Evolutionary conservation across 768 basidiomycete species (phyloP).

Genomic region (Russula earlei): DNA sequence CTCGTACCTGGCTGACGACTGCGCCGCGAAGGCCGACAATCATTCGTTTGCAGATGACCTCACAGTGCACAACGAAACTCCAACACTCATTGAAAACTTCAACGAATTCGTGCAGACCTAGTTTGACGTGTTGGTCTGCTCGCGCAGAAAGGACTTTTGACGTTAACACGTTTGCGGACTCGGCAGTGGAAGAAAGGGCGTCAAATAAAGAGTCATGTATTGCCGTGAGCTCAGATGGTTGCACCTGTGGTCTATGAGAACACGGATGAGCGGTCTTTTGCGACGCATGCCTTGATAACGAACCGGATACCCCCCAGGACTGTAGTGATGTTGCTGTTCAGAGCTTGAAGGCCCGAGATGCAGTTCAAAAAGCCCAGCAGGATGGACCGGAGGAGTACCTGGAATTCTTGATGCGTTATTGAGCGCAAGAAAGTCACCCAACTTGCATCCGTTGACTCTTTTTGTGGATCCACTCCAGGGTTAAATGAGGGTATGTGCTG

Average conservation of each 20-base stretch:
- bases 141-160: constrained; percentile 72
- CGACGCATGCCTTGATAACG: constrained; percentile 16
- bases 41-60: constrained; percentile 80
- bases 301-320: constrained; percentile 43
- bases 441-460: constrained; percentile 18
- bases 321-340: constrained; percentile 47
- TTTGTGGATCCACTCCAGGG: constrained; percentile 40
- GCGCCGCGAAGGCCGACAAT: constrained; percentile 86
- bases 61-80: constrained; percentile 83
- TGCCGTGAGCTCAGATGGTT: constrained; percentile 34
- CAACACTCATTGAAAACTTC: constrained; percentile 78
- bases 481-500: constrained; percentile 56
- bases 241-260: constrained; percentile 29
- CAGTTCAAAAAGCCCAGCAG: constrained; percentile 54
- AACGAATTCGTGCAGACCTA: constrained; percentile 68
- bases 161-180: constrained; percentile 74
- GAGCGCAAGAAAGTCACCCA: constrained; percentile 49
- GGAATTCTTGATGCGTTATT: constrained; percentile 63
- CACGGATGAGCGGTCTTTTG: background rate
- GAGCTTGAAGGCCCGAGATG: constrained; percentile 57
- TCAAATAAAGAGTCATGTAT: constrained; percentile 64
- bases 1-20: constrained; percentile 64
- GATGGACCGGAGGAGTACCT: constrained; percentile 47
- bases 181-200: constrained; percentile 69
- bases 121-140: constrained; percentile 66